Evolutionary conservation across 345 rosid species (phyloP), one percentile per base, ranked within the genome.

Genomic region (Sonneratia alba): DNA sequence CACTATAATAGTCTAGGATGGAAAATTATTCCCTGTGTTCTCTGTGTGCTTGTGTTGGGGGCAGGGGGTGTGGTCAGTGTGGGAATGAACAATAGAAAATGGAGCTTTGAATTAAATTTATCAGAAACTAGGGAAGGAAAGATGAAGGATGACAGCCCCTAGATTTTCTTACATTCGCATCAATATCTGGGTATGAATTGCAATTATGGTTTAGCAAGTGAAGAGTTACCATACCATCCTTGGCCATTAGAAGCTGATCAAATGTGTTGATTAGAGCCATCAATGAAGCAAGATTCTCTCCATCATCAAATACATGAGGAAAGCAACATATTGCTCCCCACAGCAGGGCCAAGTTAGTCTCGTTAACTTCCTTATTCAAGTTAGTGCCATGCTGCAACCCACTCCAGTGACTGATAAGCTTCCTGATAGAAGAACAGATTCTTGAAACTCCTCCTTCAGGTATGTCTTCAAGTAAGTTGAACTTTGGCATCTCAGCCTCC

Each of bases 281-380:
- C 70, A 94, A 74, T 70, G 81, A 70, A 67, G 81, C 77, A 55
- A 85, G 74, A 72, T 68, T 78, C 71, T 73, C 85, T 71, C 73
- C 83, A 70, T 74, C 77, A 76, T 73, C 78, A 45, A 73, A 71
- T 37, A 82, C 51, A 70, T 77, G 72, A 53, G 95, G 92, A 84
- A 79, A 89, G 84, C 97, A 90, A 45, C 81, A 78, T 63, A 88
- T 78, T 38, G 74, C 79, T 83, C 89, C 96, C 97, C 97, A 90
- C 36, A 90, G 78, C 61, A 66, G 55, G 78, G 97, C 87, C 84
- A 94, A 76, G 69, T 81, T 74, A 40, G 78, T 64, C 71, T 76
- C 71, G 53, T 79, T 83, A 77, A 83, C 67, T 64, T 77, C 80
- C 37, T 13, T 66, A 69, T 49, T 75, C 59, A 79, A 75, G 74